Conservation (phyloP, 441 rosid genomes). For the Erodium moschatum region DNA sequence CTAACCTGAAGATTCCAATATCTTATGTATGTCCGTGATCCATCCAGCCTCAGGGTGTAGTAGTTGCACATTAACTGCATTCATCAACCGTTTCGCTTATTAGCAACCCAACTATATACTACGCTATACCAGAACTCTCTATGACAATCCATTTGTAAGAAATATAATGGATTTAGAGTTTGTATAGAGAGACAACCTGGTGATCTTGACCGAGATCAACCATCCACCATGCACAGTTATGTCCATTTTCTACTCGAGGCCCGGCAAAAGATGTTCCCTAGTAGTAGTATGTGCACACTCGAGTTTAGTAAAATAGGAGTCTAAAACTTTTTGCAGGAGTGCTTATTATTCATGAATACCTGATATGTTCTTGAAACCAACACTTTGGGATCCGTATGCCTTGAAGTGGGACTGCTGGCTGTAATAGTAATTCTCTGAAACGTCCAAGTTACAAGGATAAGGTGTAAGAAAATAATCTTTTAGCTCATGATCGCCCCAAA, state of each 20-base stretch:
- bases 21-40: constrained; percentile 67
- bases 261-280: constrained; percentile 89
- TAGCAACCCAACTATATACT: not conserved
- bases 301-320: constrained; percentile 2
- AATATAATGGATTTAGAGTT: not conserved
- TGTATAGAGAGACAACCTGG: constrained; percentile 45
- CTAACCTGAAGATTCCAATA: constrained; percentile 85
- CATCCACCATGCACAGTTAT: constrained; percentile 81
- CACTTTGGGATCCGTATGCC: constrained; percentile 84
- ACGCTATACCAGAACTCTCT: not conserved
- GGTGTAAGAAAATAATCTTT: constrained; percentile 5
- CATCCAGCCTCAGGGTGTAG: constrained; percentile 85
- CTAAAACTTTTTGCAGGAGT: not conserved
- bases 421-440: constrained; percentile 62
- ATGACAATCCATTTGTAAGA: not conserved
- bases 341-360: constrained; percentile 31
- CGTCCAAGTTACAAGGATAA: constrained; percentile 19
- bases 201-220: constrained; percentile 83
- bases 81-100: not conserved
- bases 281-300: constrained; percentile 6
- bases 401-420: constrained; percentile 78
- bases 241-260: constrained; percentile 68
- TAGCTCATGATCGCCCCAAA: not conserved
- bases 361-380: constrained; percentile 77
- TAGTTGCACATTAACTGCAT: constrained; percentile 95